A percentile compares a stretch with the other conserved stretches of the same genome.
Conservation (phyloP, 345 rosid genomes). For the Nasturtium officinale region DNA sequence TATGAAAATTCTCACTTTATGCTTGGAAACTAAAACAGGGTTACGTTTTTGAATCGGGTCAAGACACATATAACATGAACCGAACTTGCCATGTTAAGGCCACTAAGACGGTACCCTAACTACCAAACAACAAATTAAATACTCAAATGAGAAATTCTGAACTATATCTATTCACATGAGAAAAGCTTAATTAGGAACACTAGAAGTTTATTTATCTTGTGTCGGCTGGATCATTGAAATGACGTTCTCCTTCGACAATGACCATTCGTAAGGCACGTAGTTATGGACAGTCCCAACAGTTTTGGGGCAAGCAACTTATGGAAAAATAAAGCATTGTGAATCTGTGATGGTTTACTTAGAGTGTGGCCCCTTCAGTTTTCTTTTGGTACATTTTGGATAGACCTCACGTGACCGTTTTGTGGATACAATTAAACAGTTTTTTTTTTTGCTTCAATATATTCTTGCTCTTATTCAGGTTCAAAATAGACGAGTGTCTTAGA, state of each 20-base stretch:
- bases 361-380: constrained; percentile 34
- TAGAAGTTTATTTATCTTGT: constrained; percentile 33
- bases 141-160: constrained; percentile 32
- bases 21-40: background rate
- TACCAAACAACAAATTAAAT: constrained; percentile 38
- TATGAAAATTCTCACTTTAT: background rate
- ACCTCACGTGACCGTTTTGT: constrained; percentile 35
- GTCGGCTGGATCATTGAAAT: constrained; percentile 34
- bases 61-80: constrained; percentile 6
- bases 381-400: constrained; percentile 28
- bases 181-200: constrained; percentile 7
- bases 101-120: constrained; percentile 34
- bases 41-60: background rate
- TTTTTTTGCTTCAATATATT: background rate
- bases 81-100: constrained; percentile 30
- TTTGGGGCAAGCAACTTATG: constrained; percentile 30
- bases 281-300: constrained; percentile 33
- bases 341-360: constrained; percentile 26
- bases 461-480: constrained; percentile 29
- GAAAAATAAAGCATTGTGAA: constrained; percentile 32
- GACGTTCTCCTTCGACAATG: constrained; percentile 34
- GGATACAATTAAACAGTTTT: constrained; percentile 29
- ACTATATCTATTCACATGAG: constrained; percentile 12
- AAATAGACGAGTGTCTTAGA: background rate
- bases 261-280: constrained; percentile 28